These are phyloP conservation scores for Alternaria sp. DNA, from an alignment of 2,329 filamentous ascomycete species.

Conservation along the genomic window DNA sequence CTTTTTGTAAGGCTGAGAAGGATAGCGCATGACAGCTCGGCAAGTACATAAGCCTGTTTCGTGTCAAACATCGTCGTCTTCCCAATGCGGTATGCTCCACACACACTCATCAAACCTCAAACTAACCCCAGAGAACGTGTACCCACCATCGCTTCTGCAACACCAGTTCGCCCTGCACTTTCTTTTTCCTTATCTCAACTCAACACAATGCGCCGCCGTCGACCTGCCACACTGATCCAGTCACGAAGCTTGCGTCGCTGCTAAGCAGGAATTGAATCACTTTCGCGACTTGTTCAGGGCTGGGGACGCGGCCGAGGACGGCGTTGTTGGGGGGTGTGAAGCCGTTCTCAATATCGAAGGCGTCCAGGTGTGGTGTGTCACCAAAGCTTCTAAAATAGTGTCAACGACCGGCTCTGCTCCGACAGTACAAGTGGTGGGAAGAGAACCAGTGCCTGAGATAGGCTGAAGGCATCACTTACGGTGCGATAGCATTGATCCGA, in stretches of 20 bases:
- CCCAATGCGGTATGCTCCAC: not conserved
- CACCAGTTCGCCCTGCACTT: not conserved
- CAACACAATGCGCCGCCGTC: conserved; percentile 29
- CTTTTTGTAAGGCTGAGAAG: conserved; percentile 1
- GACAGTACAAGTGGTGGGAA: not conserved
- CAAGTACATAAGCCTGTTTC: conserved; percentile 1
- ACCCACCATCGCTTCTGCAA: conserved; percentile 1
- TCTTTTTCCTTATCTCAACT: conserved; percentile 5
- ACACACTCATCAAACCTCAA: not conserved
- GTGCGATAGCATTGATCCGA: conserved; percentile 55
- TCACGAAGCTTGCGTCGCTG: conserved; percentile 29
- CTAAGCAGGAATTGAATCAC: conserved; percentile 26
- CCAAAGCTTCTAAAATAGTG: conserved; percentile 22
- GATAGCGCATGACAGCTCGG: not conserved
- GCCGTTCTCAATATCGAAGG: conserved; percentile 4
- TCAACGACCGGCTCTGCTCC: conserved; percentile 1
- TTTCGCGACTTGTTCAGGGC: conserved; percentile 27
- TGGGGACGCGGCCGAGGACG: conserved; percentile 20
- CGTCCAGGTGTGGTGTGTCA: conserved; percentile 25
- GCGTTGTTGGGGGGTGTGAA: conserved; percentile 18
- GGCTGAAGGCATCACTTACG: conserved; percentile 41
- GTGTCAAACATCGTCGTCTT: conserved; percentile 1
- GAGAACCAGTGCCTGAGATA: not conserved
- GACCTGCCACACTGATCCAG: conserved; percentile 28
- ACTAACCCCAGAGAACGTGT: not conserved